These are phyloP conservation scores for Fusarium tanahbumbuense DNA, from an alignment of 2,329 filamentous ascomycete genomes.

Conservation along the genomic window DNA sequence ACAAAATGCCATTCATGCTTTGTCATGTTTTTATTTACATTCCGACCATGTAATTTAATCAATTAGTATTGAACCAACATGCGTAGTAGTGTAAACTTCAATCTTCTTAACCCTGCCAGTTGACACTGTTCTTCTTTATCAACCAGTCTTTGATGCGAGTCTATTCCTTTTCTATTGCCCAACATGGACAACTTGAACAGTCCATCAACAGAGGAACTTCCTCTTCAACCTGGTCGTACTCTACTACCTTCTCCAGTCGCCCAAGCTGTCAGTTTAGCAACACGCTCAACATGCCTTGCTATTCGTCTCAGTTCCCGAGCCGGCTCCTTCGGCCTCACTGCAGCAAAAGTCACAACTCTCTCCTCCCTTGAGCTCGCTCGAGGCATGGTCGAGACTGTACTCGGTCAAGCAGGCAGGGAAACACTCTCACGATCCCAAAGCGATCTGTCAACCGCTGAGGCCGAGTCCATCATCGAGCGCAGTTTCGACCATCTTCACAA, in stretches of 20 bases:
- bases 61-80: conserved; percentile 29
- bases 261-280: conserved; percentile 69
- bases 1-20: conserved; percentile 38
- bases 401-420: conserved; percentile 65
- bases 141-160: not conserved
- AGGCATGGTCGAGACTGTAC: conserved; percentile 64
- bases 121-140: not conserved
- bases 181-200: conserved; percentile 39
- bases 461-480: conserved; percentile 67
- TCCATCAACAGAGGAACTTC: conserved; percentile 28
- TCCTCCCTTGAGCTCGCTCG: conserved; percentile 69
- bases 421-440: conserved; percentile 58
- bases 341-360: conserved; percentile 66
- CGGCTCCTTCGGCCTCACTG: conserved; percentile 63
- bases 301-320: conserved; percentile 65
- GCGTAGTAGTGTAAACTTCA: conserved; percentile 17
- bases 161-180: not conserved
- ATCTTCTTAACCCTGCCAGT: conserved; percentile 3
- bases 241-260: conserved; percentile 69
- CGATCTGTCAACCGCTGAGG: conserved; percentile 62
- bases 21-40: conserved; percentile 40
- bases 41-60: conserved; percentile 13
- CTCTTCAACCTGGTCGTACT: conserved; percentile 53
- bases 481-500: conserved; percentile 68
- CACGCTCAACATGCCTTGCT: conserved; percentile 68